phyloP scores from a whole-genome alignment of 306 rosid genomes.

The Cotoneaster glaucophyllus region DNA sequence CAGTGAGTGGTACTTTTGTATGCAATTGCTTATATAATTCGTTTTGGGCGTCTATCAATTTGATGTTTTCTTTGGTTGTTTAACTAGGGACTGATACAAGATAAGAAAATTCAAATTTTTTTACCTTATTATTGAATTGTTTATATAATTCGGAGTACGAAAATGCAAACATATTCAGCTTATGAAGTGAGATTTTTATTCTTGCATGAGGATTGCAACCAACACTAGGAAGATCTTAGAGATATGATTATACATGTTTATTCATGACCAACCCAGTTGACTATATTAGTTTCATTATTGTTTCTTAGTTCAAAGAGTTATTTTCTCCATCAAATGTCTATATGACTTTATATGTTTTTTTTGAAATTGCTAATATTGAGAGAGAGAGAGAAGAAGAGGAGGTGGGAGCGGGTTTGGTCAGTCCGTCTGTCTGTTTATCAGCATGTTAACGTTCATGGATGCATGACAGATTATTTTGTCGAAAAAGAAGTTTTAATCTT shows the following conservation, averaged over 20 bases:
- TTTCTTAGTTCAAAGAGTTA: not conserved
- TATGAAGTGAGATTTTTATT: not conserved
- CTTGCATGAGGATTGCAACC: not conserved
- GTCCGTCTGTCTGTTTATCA: not conserved
- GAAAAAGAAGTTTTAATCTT: not conserved
- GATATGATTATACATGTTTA: not conserved
- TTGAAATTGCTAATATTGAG: not conserved
- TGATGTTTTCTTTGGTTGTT: not conserved
- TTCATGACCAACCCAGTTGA: not conserved
- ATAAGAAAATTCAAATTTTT: not conserved
- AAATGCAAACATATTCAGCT: not conserved
- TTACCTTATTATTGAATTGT: not conserved
- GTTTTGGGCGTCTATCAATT: not conserved
- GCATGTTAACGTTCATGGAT: not conserved
- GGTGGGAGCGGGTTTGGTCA: no score
- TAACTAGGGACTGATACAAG: not conserved
- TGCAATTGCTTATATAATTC: not conserved
- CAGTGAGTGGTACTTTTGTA: not conserved
- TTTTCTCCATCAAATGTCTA: not conserved
- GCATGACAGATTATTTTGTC: not conserved
- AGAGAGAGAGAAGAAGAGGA: no score
- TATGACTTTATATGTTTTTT: not conserved
- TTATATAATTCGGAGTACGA: not conserved
- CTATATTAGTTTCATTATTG: not conserved
- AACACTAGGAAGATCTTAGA: not conserved